Base-by-base conservation (phyloP, 768 basidiomycete genomes). In the Arthromyces matolae region DNA sequence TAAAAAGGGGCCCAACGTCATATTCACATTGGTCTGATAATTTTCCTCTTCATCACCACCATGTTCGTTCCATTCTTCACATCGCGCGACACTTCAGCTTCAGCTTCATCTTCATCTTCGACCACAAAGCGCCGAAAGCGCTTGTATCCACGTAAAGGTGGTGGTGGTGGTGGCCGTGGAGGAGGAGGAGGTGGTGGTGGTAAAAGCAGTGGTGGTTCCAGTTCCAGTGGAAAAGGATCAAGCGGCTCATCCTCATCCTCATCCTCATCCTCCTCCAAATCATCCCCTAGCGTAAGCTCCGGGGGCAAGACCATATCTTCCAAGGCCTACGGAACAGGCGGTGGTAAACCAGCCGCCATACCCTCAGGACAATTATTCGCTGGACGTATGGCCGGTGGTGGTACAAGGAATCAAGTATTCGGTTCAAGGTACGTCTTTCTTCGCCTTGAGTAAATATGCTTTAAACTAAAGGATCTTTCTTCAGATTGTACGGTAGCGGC, bases 401-500 rank as follows among this genome's bases (percentile, higher is more conserved):
- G 66, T 3, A 69, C 63, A 1, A 64, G 80, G 31, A 41, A 34
- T 19, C 58, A 73, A 31, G 42, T 77, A 8, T 75, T 47, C 29
- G 76, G 76, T 3, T 63, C 62, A 16, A 62, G 56, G 75, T 75
- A 40, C 23, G 64, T 60, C 45, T 1, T 27, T 12, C 2, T 12
- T 22, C 25, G 14, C 23, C 9, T 25, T 10, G 7, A 7, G 23
- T 10, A 25, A 35, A 16, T 8, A 20, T n/a, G 18, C 1, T 36
- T 14, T 10, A 19, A 27, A 5, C 25, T 53, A 27, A n/a, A n/a
- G n/a, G n/a, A 54, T 9, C 12, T 34, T 10, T 5, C 39, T 5
- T 2, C 45, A 84, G 81, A 24, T 50, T 58, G 3, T 84, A 83
- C 50, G 83, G 83, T 5, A 84, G 80, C 52, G 83, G 84, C 3